Conservation (phyloP, 257 asterid species). For the Solanum microdontum region DNA sequence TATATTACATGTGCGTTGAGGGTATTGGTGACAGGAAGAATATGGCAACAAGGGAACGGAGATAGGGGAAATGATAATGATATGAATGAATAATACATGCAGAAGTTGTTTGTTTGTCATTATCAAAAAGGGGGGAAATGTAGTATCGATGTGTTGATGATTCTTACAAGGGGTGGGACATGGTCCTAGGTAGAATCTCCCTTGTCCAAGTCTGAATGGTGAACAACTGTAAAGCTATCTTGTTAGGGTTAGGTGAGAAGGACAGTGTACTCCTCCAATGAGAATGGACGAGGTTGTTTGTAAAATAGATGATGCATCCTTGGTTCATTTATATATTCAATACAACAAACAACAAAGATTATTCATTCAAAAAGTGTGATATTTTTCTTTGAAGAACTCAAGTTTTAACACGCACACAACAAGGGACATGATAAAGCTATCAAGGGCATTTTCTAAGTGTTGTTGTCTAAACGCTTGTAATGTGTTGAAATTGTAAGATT, state of each 20-base stretch:
- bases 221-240: background rate
- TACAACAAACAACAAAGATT: no score
- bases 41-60: background rate
- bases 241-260: background rate
- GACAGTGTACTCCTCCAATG: background rate
- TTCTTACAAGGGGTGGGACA: background rate
- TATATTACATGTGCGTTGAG: no score
- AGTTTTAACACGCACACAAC: no score
- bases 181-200: background rate
- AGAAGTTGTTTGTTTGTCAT: background rate
- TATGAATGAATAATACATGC: background rate
- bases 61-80: background rate
- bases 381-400: no score
- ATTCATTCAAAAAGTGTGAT: no score
- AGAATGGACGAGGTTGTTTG: background rate
- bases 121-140: background rate
- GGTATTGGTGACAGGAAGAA: background rate
- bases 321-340: background rate
- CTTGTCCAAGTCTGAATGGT: background rate
- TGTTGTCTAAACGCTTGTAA: no score
- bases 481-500: no score
- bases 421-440: no score
- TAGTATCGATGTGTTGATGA: no score
- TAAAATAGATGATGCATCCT: fast-evolving
- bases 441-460: no score